Evolutionary conservation across 768 basidiomycete species (phyloP).

Genomic region (Leccinum fibrillosum): DNA sequence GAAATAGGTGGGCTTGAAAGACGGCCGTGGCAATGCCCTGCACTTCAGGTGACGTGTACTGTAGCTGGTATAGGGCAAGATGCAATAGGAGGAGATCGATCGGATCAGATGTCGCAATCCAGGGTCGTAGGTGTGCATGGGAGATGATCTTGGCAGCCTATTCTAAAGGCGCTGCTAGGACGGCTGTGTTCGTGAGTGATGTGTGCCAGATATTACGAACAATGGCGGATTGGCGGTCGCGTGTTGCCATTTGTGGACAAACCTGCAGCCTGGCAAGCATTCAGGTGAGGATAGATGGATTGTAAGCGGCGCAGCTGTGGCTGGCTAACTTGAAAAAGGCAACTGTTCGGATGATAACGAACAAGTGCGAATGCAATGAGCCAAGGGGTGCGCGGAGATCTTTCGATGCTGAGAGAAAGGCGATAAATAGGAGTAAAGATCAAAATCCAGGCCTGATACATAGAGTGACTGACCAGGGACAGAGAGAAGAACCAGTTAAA

Average conservation of each 20-base stretch:
- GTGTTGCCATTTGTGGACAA: neutral
- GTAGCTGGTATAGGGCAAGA: slow-evolving; percentile 7
- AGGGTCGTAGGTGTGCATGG: neutral
- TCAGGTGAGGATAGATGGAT: neutral
- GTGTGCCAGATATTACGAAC: neutral
- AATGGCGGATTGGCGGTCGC: neutral
- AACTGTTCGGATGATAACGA: neutral
- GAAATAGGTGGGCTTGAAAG: neutral
- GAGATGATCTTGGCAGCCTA: neutral
- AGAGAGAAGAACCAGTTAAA: neutral
- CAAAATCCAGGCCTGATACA: neutral
- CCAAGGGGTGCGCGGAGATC: neutral
- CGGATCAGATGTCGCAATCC: slow-evolving; percentile 13
- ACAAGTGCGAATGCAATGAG: neutral
- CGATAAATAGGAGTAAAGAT: neutral
- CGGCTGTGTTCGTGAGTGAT: neutral
- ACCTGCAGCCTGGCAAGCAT: neutral
- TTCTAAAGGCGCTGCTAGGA: neutral
- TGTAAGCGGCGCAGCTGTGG: slow-evolving; percentile 2
- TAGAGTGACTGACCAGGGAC: neutral
- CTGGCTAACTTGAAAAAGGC: neutral
- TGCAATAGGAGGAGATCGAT: slow-evolving; percentile 16
- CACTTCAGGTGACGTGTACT: slow-evolving; percentile 10
- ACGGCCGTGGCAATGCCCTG: neutral
- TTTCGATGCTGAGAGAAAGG: neutral